Percentiles rank a stretch among this genome's conserved stretches.
These are phyloP conservation scores for Mangifera indica DNA, from an alignment of 345 rosid species.

Conservation along the genomic window DNA sequence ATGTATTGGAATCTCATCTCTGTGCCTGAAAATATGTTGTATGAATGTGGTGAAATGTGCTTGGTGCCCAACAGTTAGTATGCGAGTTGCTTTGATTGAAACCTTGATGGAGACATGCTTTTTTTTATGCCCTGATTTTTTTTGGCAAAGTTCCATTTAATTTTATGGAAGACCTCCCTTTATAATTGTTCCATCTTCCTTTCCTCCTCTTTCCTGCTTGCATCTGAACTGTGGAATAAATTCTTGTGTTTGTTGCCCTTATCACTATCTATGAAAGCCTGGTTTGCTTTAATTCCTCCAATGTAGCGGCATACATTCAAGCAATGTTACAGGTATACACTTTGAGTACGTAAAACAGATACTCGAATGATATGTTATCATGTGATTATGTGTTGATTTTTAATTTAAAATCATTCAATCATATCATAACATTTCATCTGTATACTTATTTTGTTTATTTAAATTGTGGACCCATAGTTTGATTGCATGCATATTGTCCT, in stretches of 20 bases:
- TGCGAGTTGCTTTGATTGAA: slow-evolving; percentile 49
- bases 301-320: too few species aligned
- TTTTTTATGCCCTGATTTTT: slow-evolving; percentile 34
- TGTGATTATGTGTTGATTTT: too few species aligned
- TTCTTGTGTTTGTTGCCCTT: slow-evolving; percentile 53
- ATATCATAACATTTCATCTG: too few species aligned
- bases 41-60: slow-evolving; percentile 52
- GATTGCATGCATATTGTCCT: too few species aligned
- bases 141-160: slow-evolving; percentile 32
- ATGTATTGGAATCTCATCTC: slow-evolving; percentile 40
- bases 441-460: too few species aligned
- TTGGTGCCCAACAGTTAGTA: slow-evolving; percentile 51
- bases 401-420: too few species aligned
- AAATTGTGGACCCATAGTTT: too few species aligned
- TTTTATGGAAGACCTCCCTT: slow-evolving; percentile 33
- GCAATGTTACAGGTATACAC: too few species aligned
- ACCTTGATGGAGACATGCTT: slow-evolving; percentile 50
- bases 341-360: too few species aligned
- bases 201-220: slow-evolving; percentile 26
- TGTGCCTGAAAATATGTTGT: slow-evolving; percentile 34
- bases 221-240: slow-evolving; percentile 49
- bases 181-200: slow-evolving; percentile 19
- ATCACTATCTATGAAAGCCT: slow-evolving; percentile 41
- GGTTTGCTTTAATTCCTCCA: slow-evolving; percentile 41
- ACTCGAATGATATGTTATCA: too few species aligned